These are phyloP conservation scores for Solanum infundibuliforme DNA, from an alignment of 257 asterid genomes.

Conservation along the genomic window DNA sequence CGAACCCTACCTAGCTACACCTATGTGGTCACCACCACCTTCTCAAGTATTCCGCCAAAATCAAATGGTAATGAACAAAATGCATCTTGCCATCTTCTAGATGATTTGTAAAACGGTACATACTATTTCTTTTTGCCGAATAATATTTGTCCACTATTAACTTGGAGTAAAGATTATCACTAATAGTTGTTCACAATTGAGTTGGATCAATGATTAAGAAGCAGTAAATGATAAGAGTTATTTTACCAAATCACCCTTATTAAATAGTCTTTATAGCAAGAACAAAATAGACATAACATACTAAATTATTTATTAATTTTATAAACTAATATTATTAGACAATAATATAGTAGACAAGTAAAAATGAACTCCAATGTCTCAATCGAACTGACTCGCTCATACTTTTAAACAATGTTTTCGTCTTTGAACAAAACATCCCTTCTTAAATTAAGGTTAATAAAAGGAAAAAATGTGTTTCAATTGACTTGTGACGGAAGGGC, in stretches of 20 bases:
- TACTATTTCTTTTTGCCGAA: fast-evolving
- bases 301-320: no score
- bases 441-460: background rate
- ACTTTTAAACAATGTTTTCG: background rate
- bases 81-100: background rate
- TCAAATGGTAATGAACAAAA: background rate
- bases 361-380: background rate
- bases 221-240: no score
- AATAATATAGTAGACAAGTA: no score
- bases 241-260: no score
- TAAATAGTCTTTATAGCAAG: no score
- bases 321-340: no score
- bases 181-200: no score
- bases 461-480: background rate
- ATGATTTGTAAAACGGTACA: background rate
- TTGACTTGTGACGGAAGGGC: background rate
- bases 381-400: background rate
- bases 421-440: background rate
- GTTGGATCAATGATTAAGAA: no score
- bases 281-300: no score
- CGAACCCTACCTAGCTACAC: no score
- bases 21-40: no score
- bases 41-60: no score
- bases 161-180: fast-evolving
- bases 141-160: fast-evolving